These are phyloP conservation scores for Prunus yedoensis DNA, from an alignment of 331 rosid species.

Conservation along the genomic window DNA sequence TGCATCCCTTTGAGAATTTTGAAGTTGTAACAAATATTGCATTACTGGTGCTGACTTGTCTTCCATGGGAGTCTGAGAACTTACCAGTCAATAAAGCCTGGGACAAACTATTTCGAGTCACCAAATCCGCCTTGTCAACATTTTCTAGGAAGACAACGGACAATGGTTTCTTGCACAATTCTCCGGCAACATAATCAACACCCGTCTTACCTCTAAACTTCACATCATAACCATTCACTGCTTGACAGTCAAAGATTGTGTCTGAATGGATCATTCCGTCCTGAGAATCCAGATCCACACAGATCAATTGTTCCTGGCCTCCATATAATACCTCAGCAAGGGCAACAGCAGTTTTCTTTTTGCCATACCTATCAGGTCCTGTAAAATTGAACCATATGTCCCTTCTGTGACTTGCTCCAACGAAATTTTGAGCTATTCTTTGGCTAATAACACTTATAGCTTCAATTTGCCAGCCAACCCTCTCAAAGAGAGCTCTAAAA, in stretches of 20 bases:
- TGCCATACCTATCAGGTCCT: constrained; percentile 79
- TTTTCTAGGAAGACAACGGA: constrained; percentile 81
- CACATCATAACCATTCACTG: constrained; percentile 45
- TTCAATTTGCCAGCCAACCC: constrained; percentile 74
- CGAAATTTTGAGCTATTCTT: constrained; percentile 40
- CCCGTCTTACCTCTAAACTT: constrained; percentile 86
- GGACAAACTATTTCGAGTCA: constrained; percentile 59
- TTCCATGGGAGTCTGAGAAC: constrained; percentile 72
- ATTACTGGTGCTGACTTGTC: constrained; percentile 72
- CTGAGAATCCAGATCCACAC: constrained; percentile 59
- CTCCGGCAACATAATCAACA: constrained; percentile 69
- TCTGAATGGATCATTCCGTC: constrained; percentile 24
- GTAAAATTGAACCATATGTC: constrained; percentile 74
- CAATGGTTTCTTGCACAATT: constrained; percentile 64
- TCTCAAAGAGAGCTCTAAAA: constrained; percentile 56
- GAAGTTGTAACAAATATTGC: constrained; percentile 59
- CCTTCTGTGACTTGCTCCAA: constrained; percentile 44
- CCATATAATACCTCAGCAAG: constrained; percentile 72
- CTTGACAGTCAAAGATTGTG: constrained; percentile 16
- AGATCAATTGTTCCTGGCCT: constrained; percentile 52
- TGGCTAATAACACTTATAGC: constrained; percentile 58
- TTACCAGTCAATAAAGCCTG: constrained; percentile 79
- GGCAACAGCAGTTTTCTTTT: constrained; percentile 64
- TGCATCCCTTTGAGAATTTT: constrained; percentile 27
- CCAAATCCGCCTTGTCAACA: constrained; percentile 74